Base-by-base conservation (phyloP, 768 basidiomycete genomes). In the Mycena latifolia region DNA sequence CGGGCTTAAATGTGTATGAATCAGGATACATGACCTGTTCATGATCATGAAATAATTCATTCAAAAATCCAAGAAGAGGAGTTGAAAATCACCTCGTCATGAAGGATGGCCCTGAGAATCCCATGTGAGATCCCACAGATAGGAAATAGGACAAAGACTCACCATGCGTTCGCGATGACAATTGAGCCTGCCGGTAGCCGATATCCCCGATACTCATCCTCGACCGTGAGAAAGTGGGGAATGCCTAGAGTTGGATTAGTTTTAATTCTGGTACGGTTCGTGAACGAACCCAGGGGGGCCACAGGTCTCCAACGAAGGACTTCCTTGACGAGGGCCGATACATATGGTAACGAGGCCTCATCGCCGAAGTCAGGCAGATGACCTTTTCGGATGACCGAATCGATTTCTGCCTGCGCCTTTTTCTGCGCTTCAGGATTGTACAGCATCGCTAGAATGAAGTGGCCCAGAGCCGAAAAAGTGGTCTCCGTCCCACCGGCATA, bases 1-100 rank as follows among this genome's bases (percentile, higher is more conserved):
- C 80, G 11, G 82, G 82, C 0, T 66, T 69, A 65, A 84, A 84
- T 11, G 71, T 54, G 15, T 74, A 69, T 22, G 82, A 79, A n/a
- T 79, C 69, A 2, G 78, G 77, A 55, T 82, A 84, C 8, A 68
- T 62, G 33, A 61, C 60, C 55, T 75, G 27, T 10, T n/a, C n/a
- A n/a, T n/a, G n/a, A n/a, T 18, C 17, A 9, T 46, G n/a, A n/a
- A n/a, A 33, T 20, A 2, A 33, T 33, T 37, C n/a, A 6, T 24
- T 18, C 2, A 18, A 15, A 25, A 15, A 33, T 33, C 6, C 11
- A 11, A 11, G 31, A 11, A 11, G n/a, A n/a, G n/a, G n/a, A 39
- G 17, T 45, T 22, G n/a, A n/a, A n/a, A n/a, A n/a, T n/a, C n/a
- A n/a, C 43, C n/a, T 45, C 43, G 12, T 45, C 43, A 14, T 45